Conservation (phyloP, 148 eudicot species). For the Vaccinium vitisidaea region DNA sequence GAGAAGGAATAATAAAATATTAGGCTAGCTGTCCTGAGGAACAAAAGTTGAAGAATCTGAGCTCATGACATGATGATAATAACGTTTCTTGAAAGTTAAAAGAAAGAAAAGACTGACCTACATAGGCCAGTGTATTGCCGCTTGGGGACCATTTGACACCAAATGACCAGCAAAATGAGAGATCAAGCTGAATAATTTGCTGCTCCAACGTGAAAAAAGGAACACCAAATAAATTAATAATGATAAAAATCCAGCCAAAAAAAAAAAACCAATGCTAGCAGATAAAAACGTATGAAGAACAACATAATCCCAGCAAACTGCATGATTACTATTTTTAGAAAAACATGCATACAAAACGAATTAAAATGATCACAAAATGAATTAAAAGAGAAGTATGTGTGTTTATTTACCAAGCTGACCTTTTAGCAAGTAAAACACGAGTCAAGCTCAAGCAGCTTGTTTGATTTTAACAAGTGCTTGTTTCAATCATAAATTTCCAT, state of each 20-base stretch:
- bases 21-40: conserved; percentile 2
- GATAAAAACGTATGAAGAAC: background rate
- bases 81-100: conserved; percentile 11
- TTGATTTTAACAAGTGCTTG: background rate
- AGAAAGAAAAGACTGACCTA: conserved; percentile 63
- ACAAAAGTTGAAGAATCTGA: conserved; percentile 7
- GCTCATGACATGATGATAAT: background rate
- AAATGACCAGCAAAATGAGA: conserved; percentile 94
- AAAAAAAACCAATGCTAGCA: background rate
- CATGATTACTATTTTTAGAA: background rate
- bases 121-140: conserved; percentile 97
- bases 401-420: background rate
- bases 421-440: background rate
- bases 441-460: background rate
- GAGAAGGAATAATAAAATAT: background rate
- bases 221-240: conserved; percentile 2
- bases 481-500: background rate
- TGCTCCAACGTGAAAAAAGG: conserved; percentile 30
- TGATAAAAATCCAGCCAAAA: conserved; percentile 13
- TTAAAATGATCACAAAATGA: background rate
- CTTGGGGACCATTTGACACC: conserved; percentile 97
- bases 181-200: conserved; percentile 99
- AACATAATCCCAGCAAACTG: background rate
- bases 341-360: background rate
- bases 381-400: background rate